Base-by-base conservation (phyloP, 164 flowering plant genomes). In the Tinospora cordifolia region DNA sequence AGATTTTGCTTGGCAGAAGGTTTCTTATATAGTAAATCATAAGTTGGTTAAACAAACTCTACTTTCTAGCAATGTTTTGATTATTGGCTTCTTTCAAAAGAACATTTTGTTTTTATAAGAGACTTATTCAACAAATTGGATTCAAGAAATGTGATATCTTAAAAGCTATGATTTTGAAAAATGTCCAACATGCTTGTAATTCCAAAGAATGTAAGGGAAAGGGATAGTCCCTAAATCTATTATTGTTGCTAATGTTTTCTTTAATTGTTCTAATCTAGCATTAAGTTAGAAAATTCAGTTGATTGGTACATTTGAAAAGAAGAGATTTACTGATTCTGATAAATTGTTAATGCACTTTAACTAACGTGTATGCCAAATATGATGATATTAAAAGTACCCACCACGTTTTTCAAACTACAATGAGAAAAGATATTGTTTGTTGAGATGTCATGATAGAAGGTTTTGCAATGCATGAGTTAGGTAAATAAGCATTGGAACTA, bases 221-320 rank as follows among this genome's bases (percentile, higher is more conserved):
- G 80, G 81, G 22, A 58, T 81, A 59, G 47, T 65, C 21, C 74
- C 79, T 9, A 87, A 84, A 69, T 78, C 81, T 25, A 78, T 77
- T 39, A 75, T 85, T 66, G 30, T 80, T 27, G 79, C 77, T 30
- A 76, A 83, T 64, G 71, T 83, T 9, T 73, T 89, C 17, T 85
- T 84, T 62, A 90, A 86, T 63, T 87, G 90, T 77, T 81, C 90
- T 1, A 65, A 79, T 62, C 76, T 58, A 90, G 93, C 83, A 0
- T 72, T 86, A 46, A 72, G 70, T 27, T 69, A 91, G 90, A 2
- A 79, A 79, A 60, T 76, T 82, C n/a, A n/a, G 83, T 73, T 87
- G 82, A 85, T 75, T 71, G 67, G 44, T 78, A 81, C 58, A 69
- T 81, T n/a, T 60, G 71, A 81, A 5, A 81, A 59, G 65, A 75